These are phyloP conservation scores for Penicillium pulvis DNA, from an alignment of 495 filamentous ascomycete species.

Conservation along the genomic window DNA sequence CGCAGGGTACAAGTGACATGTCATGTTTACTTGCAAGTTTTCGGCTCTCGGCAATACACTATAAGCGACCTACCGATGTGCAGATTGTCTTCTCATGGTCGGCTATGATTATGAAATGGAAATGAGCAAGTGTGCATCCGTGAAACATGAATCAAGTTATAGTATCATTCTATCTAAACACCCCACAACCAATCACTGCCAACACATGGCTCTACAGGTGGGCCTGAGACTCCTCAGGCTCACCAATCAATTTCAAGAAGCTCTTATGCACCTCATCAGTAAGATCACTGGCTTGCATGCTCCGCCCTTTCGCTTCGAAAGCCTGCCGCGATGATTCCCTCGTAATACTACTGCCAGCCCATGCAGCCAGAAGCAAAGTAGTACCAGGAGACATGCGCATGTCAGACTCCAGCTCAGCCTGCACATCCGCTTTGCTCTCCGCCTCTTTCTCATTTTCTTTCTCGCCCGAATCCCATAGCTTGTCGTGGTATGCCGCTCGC, in stretches of 20 bases:
- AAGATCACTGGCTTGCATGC: conserved; percentile 91
- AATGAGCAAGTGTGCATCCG: no score
- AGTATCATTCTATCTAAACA: no score
- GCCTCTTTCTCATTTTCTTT: conserved; percentile 45
- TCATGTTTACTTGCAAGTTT: not conserved
- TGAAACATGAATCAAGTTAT: no score
- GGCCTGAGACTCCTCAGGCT: conserved; percentile 50
- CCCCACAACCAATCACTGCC: no score
- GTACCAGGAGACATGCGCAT: conserved; percentile 57
- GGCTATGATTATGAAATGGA: no score
- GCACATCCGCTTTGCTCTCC: conserved; percentile 40
- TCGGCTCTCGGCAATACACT: not conserved
- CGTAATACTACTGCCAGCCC: conserved; percentile 83
- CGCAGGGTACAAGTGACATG: not conserved
- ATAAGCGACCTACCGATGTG: no score
- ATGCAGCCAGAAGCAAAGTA: conserved; percentile 76
- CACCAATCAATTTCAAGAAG: conserved; percentile 74
- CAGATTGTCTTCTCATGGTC: no score
- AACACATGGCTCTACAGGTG: conserved; percentile 24
- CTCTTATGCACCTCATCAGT: conserved; percentile 86
- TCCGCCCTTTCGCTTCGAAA: conserved; percentile 83
- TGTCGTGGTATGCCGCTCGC: conserved; percentile 80
- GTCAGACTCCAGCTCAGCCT: conserved; percentile 46
- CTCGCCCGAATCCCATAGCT: conserved; percentile 70
- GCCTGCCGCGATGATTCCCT: conserved; percentile 89